Evolutionary conservation across 805 yeast genomes (phyloP).

Genomic region (Ogataea wickerhamii): DNA sequence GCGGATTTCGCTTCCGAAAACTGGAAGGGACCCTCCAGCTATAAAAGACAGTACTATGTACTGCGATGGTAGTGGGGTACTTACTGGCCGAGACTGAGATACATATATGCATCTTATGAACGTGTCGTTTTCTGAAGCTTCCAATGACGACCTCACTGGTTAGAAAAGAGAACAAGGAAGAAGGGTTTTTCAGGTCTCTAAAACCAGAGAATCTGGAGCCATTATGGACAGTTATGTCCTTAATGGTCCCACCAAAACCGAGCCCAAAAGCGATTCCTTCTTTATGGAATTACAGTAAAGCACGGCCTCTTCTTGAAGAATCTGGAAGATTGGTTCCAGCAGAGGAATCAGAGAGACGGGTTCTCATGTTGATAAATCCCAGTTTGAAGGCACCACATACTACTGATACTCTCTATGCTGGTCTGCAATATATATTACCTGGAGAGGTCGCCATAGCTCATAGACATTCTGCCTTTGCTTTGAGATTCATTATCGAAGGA

Average conservation of each 20-base stretch:
- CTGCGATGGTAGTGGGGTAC: too few species aligned
- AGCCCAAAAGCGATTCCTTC: slow-evolving; percentile 2
- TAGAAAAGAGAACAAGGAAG: not conserved
- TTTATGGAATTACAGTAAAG: slow-evolving; percentile 1
- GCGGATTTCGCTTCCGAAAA: too few species aligned
- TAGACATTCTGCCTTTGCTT: slow-evolving; percentile 5
- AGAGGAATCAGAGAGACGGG: slow-evolving; percentile 3
- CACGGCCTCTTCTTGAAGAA: slow-evolving; percentile 2
- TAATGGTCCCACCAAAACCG: slow-evolving; percentile 4
- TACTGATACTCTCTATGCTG: slow-evolving; percentile 5
- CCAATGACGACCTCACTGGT: not conserved
- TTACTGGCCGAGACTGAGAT: too few species aligned
- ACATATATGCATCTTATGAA: too few species aligned
- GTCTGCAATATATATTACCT: slow-evolving; percentile 4
- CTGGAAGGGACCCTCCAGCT: too few species aligned
- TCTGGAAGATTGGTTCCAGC: slow-evolving; percentile 2
- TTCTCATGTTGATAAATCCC: slow-evolving; percentile 3
- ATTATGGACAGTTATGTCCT: slow-evolving; percentile 3
- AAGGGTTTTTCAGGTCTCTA: not conserved
- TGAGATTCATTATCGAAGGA: slow-evolving; percentile 4
- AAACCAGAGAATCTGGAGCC: slow-evolving; percentile 3
- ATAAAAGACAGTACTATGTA: too few species aligned
- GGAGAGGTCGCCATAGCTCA: slow-evolving; percentile 4
- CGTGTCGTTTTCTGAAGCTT: too few species aligned
- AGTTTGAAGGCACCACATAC: slow-evolving; percentile 3